Conservation (phyloP, 169 alveolate species). For the Cryptosporidium andersoni region DNA sequence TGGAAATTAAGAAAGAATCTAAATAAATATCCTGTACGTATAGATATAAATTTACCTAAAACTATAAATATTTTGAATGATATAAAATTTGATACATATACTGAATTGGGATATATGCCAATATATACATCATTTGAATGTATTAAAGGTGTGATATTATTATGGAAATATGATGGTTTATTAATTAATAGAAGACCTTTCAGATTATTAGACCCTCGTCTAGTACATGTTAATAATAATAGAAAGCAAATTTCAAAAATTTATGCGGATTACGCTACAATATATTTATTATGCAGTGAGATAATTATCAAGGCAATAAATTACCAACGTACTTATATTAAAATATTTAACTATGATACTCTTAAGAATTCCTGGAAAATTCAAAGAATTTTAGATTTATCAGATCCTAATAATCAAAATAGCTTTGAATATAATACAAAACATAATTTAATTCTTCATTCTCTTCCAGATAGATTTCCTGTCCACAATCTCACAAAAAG, state of each 20-base stretch:
- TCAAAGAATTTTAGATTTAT: constrained; percentile 5
- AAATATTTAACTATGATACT: not conserved
- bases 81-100: constrained; percentile 26
- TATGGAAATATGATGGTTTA: constrained; percentile 36
- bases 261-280: constrained; percentile 46
- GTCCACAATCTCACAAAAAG: constrained; percentile 26
- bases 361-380: constrained; percentile 25
- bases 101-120: not conserved
- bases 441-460: constrained; percentile 29
- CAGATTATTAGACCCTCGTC: constrained; percentile 7
- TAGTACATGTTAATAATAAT: not conserved
- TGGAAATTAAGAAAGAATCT: constrained; percentile 22
- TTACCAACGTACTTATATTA: constrained; percentile 30
- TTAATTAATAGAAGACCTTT: constrained; percentile 27
- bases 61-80: not conserved
- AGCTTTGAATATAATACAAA: constrained; percentile 43
- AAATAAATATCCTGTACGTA: constrained; percentile 44
- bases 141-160: constrained; percentile 25
- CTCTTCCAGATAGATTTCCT: constrained; percentile 39
- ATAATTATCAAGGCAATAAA: constrained; percentile 17
- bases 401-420: constrained; percentile 12
- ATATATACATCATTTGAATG: not conserved
- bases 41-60: constrained; percentile 5
- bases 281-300: constrained; percentile 38
- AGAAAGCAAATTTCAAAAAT: constrained; percentile 17